Evolutionary conservation across 805 yeast genomes (phyloP), one percentile per base, ranked within the genome.

Genomic region (Scheffersomyces ergatensis): DNA sequence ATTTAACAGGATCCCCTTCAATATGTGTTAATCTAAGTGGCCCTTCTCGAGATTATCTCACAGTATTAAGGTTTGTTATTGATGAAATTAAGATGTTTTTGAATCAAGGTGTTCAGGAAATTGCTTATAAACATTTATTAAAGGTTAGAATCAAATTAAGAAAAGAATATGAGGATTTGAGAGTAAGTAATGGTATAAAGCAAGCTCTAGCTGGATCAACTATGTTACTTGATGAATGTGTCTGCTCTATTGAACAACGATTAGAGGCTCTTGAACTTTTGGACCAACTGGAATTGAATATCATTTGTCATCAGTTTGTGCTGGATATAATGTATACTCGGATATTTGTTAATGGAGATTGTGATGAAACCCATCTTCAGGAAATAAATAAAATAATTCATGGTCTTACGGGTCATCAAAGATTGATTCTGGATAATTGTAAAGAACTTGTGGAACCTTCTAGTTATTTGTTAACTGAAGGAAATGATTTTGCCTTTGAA

Each of bases 1-100:
- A 83, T 3, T 44, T 65, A 12, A 76, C 75, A 46, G 82, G 85
- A 4, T 78, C 73, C 38, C 69, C 73, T 0, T 74, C 82, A 5
- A 53, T 85, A 5, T 58, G 73, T 0, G 49, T 84, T n/a, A 74
- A 73, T 3, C 54, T 80, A 1, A 61, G 74, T 20, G 92, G 93
- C 0, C 73, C 74, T n/a, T 50, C 56, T 0, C 58, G 58, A 21
- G 74, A 77, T 1, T 58, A 76, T 4, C 38, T 44, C 2, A 43
- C 45, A 3, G 56, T 80, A 2, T 39, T 78, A 3, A 39, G 48
- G 4, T 41, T 49, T 1, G 56, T 81, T 0, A 39, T 71, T 4
- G 41, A 43, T 2, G 65, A 60, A 21, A 43, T 78, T 5, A 48
- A 50, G n/a, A 24, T 39, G 0, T 37, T 67, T 1, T 39, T 59